These are phyloP conservation scores for Mycena alexandri DNA, from an alignment of 768 basidiomycete species.

Conservation along the genomic window DNA sequence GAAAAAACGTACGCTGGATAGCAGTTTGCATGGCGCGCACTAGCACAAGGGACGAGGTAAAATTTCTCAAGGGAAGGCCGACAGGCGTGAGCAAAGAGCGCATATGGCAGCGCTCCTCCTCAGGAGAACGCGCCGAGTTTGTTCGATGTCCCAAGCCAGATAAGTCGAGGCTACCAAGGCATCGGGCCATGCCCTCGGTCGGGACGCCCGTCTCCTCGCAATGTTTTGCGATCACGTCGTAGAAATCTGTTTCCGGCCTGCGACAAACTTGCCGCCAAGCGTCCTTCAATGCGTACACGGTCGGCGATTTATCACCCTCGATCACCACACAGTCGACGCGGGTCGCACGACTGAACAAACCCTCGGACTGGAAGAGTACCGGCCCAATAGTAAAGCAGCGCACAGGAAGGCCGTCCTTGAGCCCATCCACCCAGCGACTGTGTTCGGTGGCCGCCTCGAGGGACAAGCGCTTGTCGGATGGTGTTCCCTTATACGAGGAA, in stretches of 20 bases:
- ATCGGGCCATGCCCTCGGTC: constrained; percentile 16
- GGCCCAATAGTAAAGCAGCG: constrained; percentile 21
- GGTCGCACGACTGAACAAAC: constrained; percentile 26
- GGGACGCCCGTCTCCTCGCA: not conserved
- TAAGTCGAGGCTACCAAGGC: constrained; percentile 24
- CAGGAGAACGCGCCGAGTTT: too few relatives aligned
- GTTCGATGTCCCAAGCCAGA: not conserved
- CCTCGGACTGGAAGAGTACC: constrained; percentile 5
- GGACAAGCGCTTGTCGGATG: not conserved
- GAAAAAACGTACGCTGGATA: constrained; percentile 14
- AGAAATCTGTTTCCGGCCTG: constrained; percentile 21
- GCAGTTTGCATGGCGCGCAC: constrained; percentile 5
- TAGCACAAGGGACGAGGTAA: not conserved
- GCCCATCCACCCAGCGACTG: constrained; percentile 1
- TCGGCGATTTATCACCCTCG: not conserved
- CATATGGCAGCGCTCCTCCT: too few relatives aligned
- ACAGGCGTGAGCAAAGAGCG: too few relatives aligned
- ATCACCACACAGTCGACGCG: constrained; percentile 18
- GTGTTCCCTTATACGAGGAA: not conserved
- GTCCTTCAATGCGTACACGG: constrained; percentile 26
- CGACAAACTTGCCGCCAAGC: constrained; percentile 18
- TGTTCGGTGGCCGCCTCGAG: not conserved
- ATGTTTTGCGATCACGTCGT: constrained; percentile 23
- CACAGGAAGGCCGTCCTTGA: not conserved
- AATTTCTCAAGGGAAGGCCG: constrained; percentile 11